phyloP scores from a whole-genome alignment of 306 rosid species.

The Quercus robur region DNA sequence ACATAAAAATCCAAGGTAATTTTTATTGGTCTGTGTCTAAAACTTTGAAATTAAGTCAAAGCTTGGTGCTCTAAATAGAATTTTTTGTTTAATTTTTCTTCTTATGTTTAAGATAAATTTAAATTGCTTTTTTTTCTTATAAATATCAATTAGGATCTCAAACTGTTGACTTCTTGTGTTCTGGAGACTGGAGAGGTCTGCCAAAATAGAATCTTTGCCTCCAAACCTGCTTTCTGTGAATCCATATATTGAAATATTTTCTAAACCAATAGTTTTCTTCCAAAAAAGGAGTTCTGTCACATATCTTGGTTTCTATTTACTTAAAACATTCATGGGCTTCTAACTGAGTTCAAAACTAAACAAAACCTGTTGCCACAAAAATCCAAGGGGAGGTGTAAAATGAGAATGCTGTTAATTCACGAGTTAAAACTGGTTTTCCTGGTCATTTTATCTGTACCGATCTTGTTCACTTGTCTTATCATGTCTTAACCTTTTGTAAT shows the following conservation, averaged over 20 bases:
- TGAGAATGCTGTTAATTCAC: too few relatives aligned
- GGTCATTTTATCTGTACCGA: too few relatives aligned
- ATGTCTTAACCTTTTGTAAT: too few relatives aligned
- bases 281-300: background rate
- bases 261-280: background rate
- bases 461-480: too few relatives aligned
- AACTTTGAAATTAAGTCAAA: background rate
- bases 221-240: background rate
- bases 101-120: background rate
- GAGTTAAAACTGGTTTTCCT: too few relatives aligned
- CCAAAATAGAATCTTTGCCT: background rate
- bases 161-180: background rate
- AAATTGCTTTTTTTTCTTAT: background rate
- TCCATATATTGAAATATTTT: background rate
- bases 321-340: background rate
- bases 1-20: background rate
- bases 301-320: background rate
- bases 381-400: too few relatives aligned
- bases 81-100: background rate
- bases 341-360: background rate
- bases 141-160: background rate
- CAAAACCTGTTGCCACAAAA: background rate
- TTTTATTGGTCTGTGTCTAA: background rate
- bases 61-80: background rate
- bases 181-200: background rate